Conservation (phyloP, 2,329 filamentous ascomycete species). For the Apiospora aurea region DNA sequence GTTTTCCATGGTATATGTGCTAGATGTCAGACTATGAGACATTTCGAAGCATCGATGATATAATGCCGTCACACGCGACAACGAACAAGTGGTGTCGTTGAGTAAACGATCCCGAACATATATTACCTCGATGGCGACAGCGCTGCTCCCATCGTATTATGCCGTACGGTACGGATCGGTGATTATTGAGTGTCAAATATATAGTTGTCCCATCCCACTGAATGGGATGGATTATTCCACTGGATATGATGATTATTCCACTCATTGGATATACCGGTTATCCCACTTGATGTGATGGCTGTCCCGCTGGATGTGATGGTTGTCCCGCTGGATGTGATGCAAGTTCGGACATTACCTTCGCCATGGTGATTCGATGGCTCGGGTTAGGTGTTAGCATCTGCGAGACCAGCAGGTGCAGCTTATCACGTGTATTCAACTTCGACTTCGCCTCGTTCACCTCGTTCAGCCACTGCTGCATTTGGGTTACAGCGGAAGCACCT, state of each 20-base stretch:
- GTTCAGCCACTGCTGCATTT: conserved; percentile 64
- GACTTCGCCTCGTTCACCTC: conserved; percentile 59
- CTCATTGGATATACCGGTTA: too few species aligned
- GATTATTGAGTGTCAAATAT: too few species aligned
- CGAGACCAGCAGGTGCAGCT: conserved; percentile 57
- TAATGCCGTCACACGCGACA: background rate
- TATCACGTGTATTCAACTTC: conserved; percentile 54
- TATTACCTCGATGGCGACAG: background rate
- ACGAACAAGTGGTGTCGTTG: background rate
- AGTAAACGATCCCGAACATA: background rate
- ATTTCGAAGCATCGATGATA: background rate
- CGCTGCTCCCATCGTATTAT: too few species aligned
- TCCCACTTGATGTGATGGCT: background rate
- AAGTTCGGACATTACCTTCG: conserved; percentile 55
- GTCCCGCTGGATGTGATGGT: background rate
- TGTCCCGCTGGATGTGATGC: too few species aligned
- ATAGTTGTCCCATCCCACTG: too few species aligned
- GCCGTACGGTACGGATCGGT: too few species aligned
- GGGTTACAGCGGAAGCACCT: conserved; percentile 49
- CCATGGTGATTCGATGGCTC: conserved; percentile 60
- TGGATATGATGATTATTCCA: too few species aligned
- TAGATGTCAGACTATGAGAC: conserved; percentile 46
- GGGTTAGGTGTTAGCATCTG: conserved; percentile 63
- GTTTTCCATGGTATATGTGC: conserved; percentile 47
- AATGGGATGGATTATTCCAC: too few species aligned